Conservation (phyloP, 805 yeast species). For the Zygosaccharomyces bailii region DNA sequence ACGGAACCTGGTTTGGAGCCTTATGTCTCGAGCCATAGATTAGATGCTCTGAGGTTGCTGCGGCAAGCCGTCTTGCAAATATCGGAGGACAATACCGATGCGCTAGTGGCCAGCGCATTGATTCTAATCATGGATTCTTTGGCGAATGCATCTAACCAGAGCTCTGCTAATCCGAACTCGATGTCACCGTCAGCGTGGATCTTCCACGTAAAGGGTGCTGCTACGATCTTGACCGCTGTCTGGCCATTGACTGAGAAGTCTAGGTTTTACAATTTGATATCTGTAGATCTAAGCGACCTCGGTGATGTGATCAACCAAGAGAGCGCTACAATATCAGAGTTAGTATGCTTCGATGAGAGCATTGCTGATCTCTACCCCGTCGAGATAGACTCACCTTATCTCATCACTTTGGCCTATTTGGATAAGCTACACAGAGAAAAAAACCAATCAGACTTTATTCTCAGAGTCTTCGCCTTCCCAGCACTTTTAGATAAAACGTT, state of each 20-base stretch:
- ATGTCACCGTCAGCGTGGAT: constrained; percentile 96
- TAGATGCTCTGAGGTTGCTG: constrained; percentile 76
- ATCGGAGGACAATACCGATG: constrained; percentile 82
- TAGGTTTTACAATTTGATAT: constrained; percentile 62
- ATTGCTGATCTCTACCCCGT: constrained; percentile 86
- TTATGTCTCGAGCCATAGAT: constrained; percentile 79
- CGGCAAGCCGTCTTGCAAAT: constrained; percentile 85
- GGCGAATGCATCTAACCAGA: constrained; percentile 76
- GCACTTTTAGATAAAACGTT: constrained; percentile 83
- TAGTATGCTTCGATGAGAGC: constrained; percentile 81
- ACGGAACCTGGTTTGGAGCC: constrained; percentile 73
- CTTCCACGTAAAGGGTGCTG: constrained; percentile 95
- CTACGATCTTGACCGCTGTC: constrained; percentile 92
- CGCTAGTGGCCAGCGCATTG: constrained; percentile 87
- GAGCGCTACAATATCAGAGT: constrained; percentile 46
- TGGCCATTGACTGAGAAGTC: constrained; percentile 80
- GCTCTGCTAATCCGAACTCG: constrained; percentile 34
- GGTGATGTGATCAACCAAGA: constrained; percentile 55
- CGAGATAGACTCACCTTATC: constrained; percentile 75
- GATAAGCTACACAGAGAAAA: constrained; percentile 80
- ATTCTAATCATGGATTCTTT: constrained; percentile 88
- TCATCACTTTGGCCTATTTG: constrained; percentile 80
- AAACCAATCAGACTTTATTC: constrained; percentile 77
- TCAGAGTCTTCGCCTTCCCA: constrained; percentile 88
- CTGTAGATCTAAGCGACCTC: constrained; percentile 86